Evolutionary conservation across 1,284 basidiomycete genomes (phyloP).

Genomic region (Rhizoctonia solani): DNA sequence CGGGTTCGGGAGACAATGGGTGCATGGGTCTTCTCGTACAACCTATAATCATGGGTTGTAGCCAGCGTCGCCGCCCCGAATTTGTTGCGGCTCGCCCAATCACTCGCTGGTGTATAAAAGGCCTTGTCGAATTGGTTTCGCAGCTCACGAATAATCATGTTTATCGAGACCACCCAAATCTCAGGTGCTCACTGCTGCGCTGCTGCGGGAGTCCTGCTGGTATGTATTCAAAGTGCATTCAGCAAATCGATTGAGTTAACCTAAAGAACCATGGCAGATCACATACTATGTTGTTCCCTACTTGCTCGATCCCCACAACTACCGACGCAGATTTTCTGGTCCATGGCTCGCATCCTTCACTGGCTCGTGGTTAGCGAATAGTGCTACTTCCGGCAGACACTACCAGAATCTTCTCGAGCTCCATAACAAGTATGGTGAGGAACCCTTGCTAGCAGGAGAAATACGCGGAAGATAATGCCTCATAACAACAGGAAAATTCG

Average conservation of each 20-base stretch:
- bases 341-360: constrained; percentile 76
- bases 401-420: constrained; percentile 70
- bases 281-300: constrained; percentile 58
- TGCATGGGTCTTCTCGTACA: too few relatives aligned
- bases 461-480: background rate
- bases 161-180: too few relatives aligned
- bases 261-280: background rate
- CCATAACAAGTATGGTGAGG: constrained; percentile 69
- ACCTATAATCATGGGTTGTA: too few relatives aligned
- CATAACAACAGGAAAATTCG: constrained; percentile 52
- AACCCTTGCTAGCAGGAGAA: background rate
- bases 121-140: too few relatives aligned
- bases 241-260: background rate
- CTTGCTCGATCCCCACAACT: constrained; percentile 59
- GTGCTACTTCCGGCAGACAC: constrained; percentile 69
- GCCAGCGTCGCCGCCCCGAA: too few relatives aligned
- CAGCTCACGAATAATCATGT: too few relatives aligned
- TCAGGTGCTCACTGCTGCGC: background rate
- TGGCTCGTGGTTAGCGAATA: constrained; percentile 75
- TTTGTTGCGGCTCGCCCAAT: too few relatives aligned
- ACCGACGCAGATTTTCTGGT: too few relatives aligned
- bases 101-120: too few relatives aligned
- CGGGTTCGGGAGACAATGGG: too few relatives aligned
- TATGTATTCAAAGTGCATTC: background rate
- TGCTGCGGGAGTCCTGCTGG: background rate